A percentile compares a stretch with the other conserved stretches of the same genome.
Conservation (phyloP, 2,329 filamentous ascomycete genomes). For the Diplodia mutila region DNA sequence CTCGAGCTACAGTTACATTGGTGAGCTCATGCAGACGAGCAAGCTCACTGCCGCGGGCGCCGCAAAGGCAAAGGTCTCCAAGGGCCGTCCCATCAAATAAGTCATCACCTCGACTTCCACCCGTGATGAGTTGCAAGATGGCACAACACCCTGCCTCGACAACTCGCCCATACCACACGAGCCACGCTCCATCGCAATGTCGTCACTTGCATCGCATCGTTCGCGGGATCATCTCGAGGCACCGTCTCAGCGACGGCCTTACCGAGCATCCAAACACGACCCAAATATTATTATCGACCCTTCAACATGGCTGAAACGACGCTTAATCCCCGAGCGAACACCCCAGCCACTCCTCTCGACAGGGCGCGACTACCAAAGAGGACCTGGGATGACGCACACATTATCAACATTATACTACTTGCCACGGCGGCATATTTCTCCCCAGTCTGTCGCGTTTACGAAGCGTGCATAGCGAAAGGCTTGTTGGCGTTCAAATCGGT, state of each 20-base stretch:
- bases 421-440: conserved; percentile 7
- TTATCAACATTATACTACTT: not conserved
- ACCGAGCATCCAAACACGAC: not conserved
- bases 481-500: conserved; percentile 20
- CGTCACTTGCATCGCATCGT: conserved; percentile 14
- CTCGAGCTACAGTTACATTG: conserved; percentile 74
- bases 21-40: conserved; percentile 82
- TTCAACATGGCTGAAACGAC: conserved; percentile 13
- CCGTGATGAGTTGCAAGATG: not conserved
- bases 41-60: conserved; percentile 61
- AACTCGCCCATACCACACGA: not conserved
- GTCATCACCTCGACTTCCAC: not conserved
- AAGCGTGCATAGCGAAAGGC: conserved; percentile 27
- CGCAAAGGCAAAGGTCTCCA: conserved; percentile 53
- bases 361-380: not conserved
- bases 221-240: not conserved
- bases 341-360: not conserved
- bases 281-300: conserved; percentile 1
- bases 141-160: not conserved
- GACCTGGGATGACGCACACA: not conserved
- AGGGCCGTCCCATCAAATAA: conserved; percentile 33
- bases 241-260: not conserved
- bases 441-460: conserved; percentile 24
- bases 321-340: not conserved
- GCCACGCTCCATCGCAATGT: not conserved